Conservation (phyloP, 495 filamentous ascomycete species). For the Lasiosphaeris hirsuta region DNA sequence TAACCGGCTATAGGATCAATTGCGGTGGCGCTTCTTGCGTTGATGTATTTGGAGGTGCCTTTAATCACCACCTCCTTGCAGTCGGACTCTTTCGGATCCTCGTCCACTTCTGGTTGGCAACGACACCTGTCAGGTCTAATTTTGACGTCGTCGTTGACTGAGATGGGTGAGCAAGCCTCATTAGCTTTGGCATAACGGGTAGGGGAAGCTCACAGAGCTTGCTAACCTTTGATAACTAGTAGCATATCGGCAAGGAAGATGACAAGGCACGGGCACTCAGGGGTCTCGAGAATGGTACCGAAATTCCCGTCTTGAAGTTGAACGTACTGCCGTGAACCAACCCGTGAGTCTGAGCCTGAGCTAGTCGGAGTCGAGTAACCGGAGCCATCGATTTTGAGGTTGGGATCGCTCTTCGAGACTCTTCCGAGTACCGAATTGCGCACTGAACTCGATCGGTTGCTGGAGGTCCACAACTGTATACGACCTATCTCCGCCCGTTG, state of each 20-base stretch:
- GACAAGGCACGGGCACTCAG: constrained; percentile 4
- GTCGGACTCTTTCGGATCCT: background rate
- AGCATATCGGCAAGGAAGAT: constrained; percentile 4
- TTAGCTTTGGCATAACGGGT: background rate
- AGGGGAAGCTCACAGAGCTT: background rate
- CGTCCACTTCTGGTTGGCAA: background rate
- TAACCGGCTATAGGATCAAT: background rate
- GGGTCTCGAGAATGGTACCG: constrained; percentile 4
- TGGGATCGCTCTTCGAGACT: background rate
- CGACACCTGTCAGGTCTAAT: constrained; percentile 2
- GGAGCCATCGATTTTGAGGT: background rate
- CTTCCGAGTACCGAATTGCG: background rate
- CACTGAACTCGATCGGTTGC: background rate
- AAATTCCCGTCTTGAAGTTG: background rate
- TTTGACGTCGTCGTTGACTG: background rate
- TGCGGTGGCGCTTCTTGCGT: background rate
- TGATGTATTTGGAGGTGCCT: background rate
- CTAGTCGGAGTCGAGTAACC: background rate
- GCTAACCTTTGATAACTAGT: background rate
- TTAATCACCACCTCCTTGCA: background rate
- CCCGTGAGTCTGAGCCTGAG: background rate
- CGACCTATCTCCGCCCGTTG: background rate
- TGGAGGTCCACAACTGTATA: constrained; percentile 2
- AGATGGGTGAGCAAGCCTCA: background rate
- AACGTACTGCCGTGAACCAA: background rate